These are phyloP conservation scores for Penicillium dipodomyicola DNA, from an alignment of 495 filamentous ascomycete genomes.

Conservation along the genomic window DNA sequence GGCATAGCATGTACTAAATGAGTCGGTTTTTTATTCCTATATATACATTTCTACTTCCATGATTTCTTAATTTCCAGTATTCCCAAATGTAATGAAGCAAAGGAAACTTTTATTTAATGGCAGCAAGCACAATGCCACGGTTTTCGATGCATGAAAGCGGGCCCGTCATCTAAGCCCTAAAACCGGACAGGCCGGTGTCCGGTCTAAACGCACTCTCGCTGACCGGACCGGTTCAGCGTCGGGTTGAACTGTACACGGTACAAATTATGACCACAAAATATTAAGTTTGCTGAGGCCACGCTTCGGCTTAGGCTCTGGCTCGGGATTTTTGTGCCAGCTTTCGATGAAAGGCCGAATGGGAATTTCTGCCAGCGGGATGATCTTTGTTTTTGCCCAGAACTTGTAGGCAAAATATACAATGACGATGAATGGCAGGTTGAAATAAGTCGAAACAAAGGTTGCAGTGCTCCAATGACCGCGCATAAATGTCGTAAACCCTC, in stretches of 20 bases:
- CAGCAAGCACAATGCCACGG: neutral
- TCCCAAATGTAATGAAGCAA: neutral
- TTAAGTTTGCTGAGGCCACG: conserved; percentile 20
- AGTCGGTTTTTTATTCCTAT: neutral
- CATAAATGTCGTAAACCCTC: conserved; percentile 43
- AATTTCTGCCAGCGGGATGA: conserved; percentile 51
- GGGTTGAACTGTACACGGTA: neutral
- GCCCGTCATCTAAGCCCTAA: neutral
- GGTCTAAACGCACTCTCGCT: neutral
- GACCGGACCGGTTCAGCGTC: neutral
- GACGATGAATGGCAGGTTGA: conserved; percentile 54
- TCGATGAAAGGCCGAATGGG: conserved; percentile 31
- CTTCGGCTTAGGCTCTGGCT: conserved; percentile 20
- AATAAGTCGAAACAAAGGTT: conserved; percentile 32
- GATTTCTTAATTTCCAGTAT: neutral
- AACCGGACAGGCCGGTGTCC: neutral
- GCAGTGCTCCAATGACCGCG: conserved; percentile 44
- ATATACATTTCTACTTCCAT: neutral
- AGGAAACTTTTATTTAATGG: too few relatives aligned
- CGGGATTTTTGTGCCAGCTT: conserved; percentile 23
- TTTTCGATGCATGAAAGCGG: neutral
- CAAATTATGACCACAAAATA: conserved; percentile 24
- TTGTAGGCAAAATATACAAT: conserved; percentile 55
- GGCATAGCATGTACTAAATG: neutral
- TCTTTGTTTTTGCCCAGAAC: conserved; percentile 50